Base-by-base conservation (phyloP, 257 asterid species). In the Asclepias syriaca region DNA sequence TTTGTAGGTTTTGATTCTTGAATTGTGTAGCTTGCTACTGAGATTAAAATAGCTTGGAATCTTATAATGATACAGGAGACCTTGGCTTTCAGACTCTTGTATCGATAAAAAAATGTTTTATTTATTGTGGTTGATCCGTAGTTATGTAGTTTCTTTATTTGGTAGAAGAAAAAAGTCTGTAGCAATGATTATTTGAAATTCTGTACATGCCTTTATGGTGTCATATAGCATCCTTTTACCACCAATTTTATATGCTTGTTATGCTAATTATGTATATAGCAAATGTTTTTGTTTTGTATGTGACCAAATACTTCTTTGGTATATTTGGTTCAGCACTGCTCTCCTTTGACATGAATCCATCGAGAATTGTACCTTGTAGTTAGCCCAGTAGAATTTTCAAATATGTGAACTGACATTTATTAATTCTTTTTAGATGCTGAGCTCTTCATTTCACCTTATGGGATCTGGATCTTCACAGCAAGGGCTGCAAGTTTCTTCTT, bases 401-500 rank as follows among this genome's bases (percentile, higher is more conserved):
- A 40, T 34, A 51, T 27, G 65, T 24, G 27, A 24, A 24, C 27
- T 24, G 51, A 37, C 22, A 48, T 56, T 29, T 3, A 2, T 60
- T 29, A 45, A 40, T 61, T 7, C 40, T 61, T 69, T 75, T 29
- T 69, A 91, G 96, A 74, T 82, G 67, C 80, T 82, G 39, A 82
- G 82, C 39, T 60, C 89, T 11, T 71, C 93, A 22, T 79, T 83
- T 80, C 75, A 89, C 39, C 79, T 84, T 40, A 77, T 70, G 78
- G 97, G 93, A 74, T 78, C 83, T 75, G 83, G 86, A 65, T 74
- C 77, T 65, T 55, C 85, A 34, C 96, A 81, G 71, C 70, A 87
- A 72, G 90, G 83, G 32, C 73, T 70, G 76, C 93, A 80, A 73
- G 84, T 76, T 53, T 70, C 95, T 69, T 78, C 87, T 12, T 69